Evolutionary conservation across 1,139 yeast genomes (phyloP).

Genomic region (Yamadazyma sp.): DNA sequence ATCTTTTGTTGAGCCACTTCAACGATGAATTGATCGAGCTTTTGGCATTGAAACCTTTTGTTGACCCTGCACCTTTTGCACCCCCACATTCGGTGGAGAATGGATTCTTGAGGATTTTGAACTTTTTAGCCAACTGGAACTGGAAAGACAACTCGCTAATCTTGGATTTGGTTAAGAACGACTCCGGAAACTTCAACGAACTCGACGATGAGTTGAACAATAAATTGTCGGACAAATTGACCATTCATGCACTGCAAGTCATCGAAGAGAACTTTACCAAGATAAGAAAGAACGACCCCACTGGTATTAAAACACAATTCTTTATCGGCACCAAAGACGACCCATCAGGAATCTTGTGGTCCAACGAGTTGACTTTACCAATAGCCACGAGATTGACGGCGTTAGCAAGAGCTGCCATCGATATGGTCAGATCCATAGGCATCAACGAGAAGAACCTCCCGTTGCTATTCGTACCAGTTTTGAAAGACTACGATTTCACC

Average conservation of each 20-base stretch:
- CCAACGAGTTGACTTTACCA: conserved; percentile 68
- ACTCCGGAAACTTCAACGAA: conserved; percentile 15
- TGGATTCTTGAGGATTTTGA: conserved; percentile 76
- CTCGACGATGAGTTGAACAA: conserved; percentile 19
- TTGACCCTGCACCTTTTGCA: conserved; percentile 80
- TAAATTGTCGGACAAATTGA: conserved; percentile 60
- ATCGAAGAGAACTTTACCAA: conserved; percentile 64
- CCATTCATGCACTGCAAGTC: conserved; percentile 59
- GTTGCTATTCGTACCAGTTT: conserved; percentile 73
- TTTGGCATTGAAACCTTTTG: conserved; percentile 78
- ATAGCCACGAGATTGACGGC: conserved; percentile 88
- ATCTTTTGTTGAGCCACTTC: conserved; percentile 65
- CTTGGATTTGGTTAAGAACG: conserved; percentile 64
- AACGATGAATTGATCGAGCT: conserved; percentile 80
- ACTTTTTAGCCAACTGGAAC: conserved; percentile 81
- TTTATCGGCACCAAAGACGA: conserved; percentile 83
- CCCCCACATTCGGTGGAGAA: conserved; percentile 76
- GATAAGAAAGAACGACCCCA: conserved; percentile 76
- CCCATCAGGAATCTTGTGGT: conserved; percentile 81
- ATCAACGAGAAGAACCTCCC: conserved; percentile 48
- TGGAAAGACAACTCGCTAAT: conserved; percentile 89
- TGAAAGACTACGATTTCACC: conserved; percentile 80
- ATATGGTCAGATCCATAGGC: conserved; percentile 47
- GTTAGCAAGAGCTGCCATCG: conserved; percentile 72
- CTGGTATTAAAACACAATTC: conserved; percentile 73